Evolutionary conservation across 495 filamentous ascomycete genomes (phyloP).

Genomic region (Pseudoneurospora amorphoporcata): DNA sequence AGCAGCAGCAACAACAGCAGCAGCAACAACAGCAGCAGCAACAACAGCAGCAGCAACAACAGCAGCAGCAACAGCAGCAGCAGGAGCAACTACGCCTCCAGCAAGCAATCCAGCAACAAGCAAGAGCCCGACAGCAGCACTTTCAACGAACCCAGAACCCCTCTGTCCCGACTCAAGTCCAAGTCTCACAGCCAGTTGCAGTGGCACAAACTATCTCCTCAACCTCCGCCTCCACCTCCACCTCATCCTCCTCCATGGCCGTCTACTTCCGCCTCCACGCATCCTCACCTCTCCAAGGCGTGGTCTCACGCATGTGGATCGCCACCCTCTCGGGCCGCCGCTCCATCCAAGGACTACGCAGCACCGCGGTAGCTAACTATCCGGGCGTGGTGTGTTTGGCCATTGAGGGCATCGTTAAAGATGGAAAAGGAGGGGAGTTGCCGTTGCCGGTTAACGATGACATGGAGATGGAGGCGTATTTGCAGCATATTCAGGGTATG

Average conservation of each 20-base stretch:
- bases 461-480: not conserved
- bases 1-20: too few species aligned
- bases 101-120: not conserved
- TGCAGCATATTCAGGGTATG: slow-evolving; percentile 42
- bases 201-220: not conserved
- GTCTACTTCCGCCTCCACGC: slow-evolving; percentile 57
- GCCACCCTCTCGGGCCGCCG: slow-evolving; percentile 42
- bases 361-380: slow-evolving; percentile 44
- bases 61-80: not conserved
- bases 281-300: slow-evolving; percentile 36
- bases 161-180: too few species aligned
- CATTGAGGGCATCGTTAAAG: slow-evolving; percentile 57
- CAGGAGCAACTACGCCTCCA: not conserved
- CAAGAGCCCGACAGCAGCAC: slow-evolving; percentile 1
- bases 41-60: not conserved
- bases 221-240: slow-evolving; percentile 1
- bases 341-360: slow-evolving; percentile 46
- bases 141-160: not conserved
- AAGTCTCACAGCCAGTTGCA: too few species aligned
- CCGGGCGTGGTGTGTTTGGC: slow-evolving; percentile 43
- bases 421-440: slow-evolving; percentile 9
- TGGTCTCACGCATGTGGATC: slow-evolving; percentile 47
- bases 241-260: slow-evolving; percentile 25
- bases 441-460: not conserved
- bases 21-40: not conserved